A percentile compares a stretch with the other conserved stretches of the same genome.
These are phyloP conservation scores for Auriculariales sp. DNA, from an alignment of 768 basidiomycete genomes.

Conservation along the genomic window DNA sequence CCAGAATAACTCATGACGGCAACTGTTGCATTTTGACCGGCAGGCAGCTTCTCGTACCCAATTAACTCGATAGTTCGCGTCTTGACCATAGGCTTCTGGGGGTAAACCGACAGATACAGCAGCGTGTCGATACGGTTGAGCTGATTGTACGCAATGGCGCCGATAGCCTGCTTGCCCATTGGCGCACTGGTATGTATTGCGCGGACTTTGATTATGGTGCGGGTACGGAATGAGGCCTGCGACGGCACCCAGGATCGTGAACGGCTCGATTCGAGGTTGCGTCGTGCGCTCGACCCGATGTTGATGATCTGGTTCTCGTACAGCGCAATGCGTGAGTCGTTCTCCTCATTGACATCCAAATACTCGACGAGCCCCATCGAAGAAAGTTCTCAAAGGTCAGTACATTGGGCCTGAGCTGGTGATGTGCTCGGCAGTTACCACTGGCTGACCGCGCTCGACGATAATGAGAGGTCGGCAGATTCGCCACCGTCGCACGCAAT, in stretches of 20 bases:
- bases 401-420: constrained; percentile 58
- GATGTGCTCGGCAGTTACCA: constrained; percentile 71
- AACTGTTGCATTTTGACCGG: constrained; percentile 95
- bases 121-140: constrained; percentile 95
- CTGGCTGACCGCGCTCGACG: constrained; percentile 66
- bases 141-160: constrained; percentile 96
- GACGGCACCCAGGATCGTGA: constrained; percentile 92
- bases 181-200: constrained; percentile 98
- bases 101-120: constrained; percentile 94
- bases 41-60: constrained; percentile 91
- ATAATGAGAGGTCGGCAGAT: constrained; percentile 98
- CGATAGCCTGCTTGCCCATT: constrained; percentile 99
- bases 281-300: constrained; percentile 39
- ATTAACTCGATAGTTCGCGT: constrained; percentile 96
- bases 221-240: constrained; percentile 98
- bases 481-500: constrained; percentile 92
- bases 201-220: constrained; percentile 97
- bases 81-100: constrained; percentile 99
- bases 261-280: constrained; percentile 97
- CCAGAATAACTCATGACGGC: constrained; percentile 99
- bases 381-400: constrained; percentile 92
- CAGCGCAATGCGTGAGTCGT: constrained; percentile 90
- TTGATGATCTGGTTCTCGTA: constrained; percentile 78
- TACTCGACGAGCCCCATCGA: constrained; percentile 87
- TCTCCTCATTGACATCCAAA: constrained; percentile 97